Base-by-base conservation (phyloP, 2,329 filamentous ascomycete species). In the Verticillium nubilum region DNA sequence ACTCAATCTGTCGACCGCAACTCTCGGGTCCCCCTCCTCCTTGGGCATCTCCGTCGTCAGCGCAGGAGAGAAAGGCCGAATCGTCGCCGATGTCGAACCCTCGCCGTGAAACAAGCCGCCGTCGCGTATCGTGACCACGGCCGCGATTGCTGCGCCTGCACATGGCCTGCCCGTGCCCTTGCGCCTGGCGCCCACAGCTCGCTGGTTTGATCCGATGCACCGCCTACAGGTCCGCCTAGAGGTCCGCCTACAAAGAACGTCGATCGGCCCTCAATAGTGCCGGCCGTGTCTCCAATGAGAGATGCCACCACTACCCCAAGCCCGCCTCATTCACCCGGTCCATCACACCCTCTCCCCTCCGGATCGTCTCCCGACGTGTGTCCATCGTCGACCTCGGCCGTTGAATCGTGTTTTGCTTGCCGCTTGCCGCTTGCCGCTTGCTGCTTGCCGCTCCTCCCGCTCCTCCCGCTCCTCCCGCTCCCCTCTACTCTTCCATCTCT, bases 11-110 rank as follows among this genome's bases (percentile, higher is more conserved):
- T 60, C 60, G 42, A 31, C 56, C 58, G 53, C 58, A 54, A 31
- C 60, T 56, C 58, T n/a, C 26, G 12, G 29, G 53, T 42, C 28
- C 35, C 25, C 35, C 53, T 47, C 28, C 47, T 42, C 58, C 37
- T 57, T 29, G 25, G n/a, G 42, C 37, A 23, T 15, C 42, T 50
- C 42, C 42, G 42, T 23, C n/a, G 42, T 9, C 42, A 23, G 42
- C 42, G 42, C 42, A 37, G 5, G 12, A 26, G 57, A 66, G 60
- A 63, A 64, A 59, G 54, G 63, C 64, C 64, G 64, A 65, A 62
- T 58, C 63, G 56, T 61, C 62, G 65, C 65, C 65, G 65, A 66
- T 59, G 35, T 56, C 54, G 35, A 56, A 27, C 19, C 23, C 54
- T 56, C 42, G 42, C 42, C 19, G n/a, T 50, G 42, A 50, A 50